phyloP scores from a whole-genome alignment of 257 asterid genomes.

The Solanum piurae region DNA sequence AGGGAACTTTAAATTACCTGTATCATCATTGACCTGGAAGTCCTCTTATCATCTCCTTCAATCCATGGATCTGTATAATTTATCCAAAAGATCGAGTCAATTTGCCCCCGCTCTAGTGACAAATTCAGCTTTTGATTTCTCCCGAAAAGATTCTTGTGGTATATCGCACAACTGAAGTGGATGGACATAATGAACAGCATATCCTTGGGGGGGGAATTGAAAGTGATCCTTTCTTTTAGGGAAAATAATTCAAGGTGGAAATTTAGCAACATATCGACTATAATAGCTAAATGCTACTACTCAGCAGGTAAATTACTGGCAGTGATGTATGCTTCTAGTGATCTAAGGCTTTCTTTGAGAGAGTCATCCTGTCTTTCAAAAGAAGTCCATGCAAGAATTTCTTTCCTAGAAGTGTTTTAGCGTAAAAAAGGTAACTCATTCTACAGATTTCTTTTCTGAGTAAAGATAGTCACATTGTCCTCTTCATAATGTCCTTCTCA shows the following conservation, averaged over 20 bases:
- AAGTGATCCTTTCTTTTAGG: not conserved
- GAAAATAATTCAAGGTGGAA: not conserved
- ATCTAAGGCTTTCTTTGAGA: not conserved
- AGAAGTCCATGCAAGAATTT: not conserved
- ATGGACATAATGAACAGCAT: slow-evolving; percentile 6
- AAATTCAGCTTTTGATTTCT: slow-evolving; percentile 93
- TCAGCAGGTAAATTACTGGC: not conserved
- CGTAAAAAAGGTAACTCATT: not conserved
- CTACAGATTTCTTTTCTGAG: not conserved
- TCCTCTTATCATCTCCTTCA: slow-evolving; percentile 97
- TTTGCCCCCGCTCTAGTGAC: slow-evolving; percentile 91
- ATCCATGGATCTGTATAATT: slow-evolving; percentile 96
- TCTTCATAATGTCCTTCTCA: not conserved
- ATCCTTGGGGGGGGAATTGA: not conserved
- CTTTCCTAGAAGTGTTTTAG: not conserved
- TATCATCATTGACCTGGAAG: slow-evolving; percentile 88
- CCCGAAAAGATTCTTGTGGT: slow-evolving; percentile 89
- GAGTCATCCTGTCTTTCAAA: not conserved
- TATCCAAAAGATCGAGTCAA: slow-evolving; percentile 82
- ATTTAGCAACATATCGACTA: not conserved
- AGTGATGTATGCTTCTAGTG: not conserved
- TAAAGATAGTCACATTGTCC: not conserved
- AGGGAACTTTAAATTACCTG: slow-evolving; percentile 44
- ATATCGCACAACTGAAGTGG: slow-evolving; percentile 76
- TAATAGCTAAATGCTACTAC: not conserved